Conservation (phyloP, 2,329 filamentous ascomycete genomes). For the Cladophialophora chaetospira region DNA sequence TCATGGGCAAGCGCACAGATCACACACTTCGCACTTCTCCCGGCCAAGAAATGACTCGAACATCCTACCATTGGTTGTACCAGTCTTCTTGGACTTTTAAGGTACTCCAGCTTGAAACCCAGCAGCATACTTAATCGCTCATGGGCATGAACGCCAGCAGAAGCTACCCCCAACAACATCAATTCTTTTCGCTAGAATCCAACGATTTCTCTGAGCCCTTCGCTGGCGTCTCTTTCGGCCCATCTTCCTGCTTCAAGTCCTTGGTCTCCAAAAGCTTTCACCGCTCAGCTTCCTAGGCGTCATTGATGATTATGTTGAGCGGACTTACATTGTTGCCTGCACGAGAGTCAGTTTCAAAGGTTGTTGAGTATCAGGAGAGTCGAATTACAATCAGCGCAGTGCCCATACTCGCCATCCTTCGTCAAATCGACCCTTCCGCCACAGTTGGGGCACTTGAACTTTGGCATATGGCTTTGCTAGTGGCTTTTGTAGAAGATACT, state of each 20-base stretch:
- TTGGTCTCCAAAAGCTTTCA: constrained; percentile 24
- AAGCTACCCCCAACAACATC: neutral
- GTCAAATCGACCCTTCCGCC: constrained; percentile 30
- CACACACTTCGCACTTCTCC: too few relatives aligned
- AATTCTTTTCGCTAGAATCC: neutral
- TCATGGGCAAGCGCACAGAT: too few relatives aligned
- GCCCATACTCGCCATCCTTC: constrained; percentile 30
- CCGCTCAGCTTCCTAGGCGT: too few relatives aligned
- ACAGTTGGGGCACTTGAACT: constrained; percentile 30
- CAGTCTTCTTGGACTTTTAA: too few relatives aligned
- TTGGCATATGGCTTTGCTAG: too few relatives aligned
- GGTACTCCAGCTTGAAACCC: too few relatives aligned
- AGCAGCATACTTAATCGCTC: neutral
- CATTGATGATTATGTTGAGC: neutral
- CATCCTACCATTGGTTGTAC: too few relatives aligned
- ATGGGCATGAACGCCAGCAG: neutral
- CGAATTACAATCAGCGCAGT: constrained; percentile 31
- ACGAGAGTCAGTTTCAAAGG: neutral
- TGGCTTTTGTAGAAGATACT: too few relatives aligned
- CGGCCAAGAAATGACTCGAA: too few relatives aligned
- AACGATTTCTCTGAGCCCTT: constrained; percentile 2
- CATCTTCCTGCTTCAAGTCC: constrained; percentile 12
- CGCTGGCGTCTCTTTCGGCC: neutral
- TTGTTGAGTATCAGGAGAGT: neutral
- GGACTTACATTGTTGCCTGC: constrained; percentile 24